A percentile compares a stretch with the other conserved stretches of the same genome.
These are phyloP conservation scores for Leishmania lainsoni DNA, from an alignment of 208 protist genomes.

Conservation along the genomic window DNA sequence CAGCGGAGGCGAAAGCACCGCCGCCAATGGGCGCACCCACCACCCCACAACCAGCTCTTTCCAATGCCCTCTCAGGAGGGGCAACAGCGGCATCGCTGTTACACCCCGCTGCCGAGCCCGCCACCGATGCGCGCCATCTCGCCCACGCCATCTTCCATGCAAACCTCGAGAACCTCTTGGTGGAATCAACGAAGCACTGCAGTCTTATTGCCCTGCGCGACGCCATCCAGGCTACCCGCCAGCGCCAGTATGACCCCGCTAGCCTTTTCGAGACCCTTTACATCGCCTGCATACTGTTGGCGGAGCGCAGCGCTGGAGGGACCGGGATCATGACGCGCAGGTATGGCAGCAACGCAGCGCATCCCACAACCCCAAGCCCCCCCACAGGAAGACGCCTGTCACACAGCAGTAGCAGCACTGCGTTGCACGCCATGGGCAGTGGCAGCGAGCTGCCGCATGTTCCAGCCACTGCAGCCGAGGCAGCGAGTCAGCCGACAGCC, in stretches of 20 bases:
- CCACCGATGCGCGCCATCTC: slow-evolving; percentile 19
- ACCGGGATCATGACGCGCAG: neutral
- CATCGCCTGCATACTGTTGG: slow-evolving; percentile 48
- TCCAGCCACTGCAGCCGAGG: neutral
- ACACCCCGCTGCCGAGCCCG: neutral
- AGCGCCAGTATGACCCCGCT: slow-evolving; percentile 42
- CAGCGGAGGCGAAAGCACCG: neutral
- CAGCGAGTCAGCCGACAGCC: neutral
- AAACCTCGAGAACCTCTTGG: slow-evolving; percentile 54
- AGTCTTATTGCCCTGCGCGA: slow-evolving; percentile 52
- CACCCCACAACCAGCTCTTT: neutral
- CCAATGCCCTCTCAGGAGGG: neutral
- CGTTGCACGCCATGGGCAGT: neutral
- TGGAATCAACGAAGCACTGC: slow-evolving; percentile 55
- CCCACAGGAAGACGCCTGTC: neutral
- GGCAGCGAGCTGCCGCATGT: neutral
- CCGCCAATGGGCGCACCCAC: neutral
- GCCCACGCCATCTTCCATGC: slow-evolving; percentile 43
- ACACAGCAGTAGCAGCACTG: neutral
- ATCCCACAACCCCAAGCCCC: neutral
- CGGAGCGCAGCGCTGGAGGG: slow-evolving; percentile 16
- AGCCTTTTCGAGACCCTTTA: slow-evolving; percentile 64
- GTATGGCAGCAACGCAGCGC: neutral
- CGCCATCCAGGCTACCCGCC: slow-evolving; percentile 47
- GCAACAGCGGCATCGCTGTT: neutral